Conservation (phyloP, 257 asterid genomes). For the Scutellaria baicalensis region DNA sequence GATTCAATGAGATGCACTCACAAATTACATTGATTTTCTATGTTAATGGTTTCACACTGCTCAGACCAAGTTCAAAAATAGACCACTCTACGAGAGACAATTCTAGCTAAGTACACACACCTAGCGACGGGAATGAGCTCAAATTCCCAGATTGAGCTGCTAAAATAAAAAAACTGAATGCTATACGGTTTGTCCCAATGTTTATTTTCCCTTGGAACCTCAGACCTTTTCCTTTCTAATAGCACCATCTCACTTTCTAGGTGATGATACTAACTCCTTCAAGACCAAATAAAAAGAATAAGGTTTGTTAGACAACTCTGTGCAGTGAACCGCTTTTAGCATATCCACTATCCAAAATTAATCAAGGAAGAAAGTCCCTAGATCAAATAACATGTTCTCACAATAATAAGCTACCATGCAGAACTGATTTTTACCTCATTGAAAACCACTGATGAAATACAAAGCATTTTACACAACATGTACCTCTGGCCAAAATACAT, state of each 20-base stretch:
- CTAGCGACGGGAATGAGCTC: not conserved
- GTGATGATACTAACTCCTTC: not conserved
- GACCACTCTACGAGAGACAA: not conserved
- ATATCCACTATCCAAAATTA: not conserved
- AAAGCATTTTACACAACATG: not conserved
- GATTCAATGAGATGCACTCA: not conserved
- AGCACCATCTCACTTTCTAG: not conserved
- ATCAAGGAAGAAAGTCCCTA: not conserved
- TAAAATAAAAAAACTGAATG: not conserved
- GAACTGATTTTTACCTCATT: not conserved
- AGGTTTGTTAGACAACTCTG: not conserved
- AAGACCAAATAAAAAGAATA: not conserved
- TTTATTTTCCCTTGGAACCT: not conserved
- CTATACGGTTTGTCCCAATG: not conserved
- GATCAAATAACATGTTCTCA: not conserved
- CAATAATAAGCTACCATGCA: not conserved
- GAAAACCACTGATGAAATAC: not conserved
- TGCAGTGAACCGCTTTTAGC: not conserved
- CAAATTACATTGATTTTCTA: not conserved
- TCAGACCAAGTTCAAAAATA: not conserved
- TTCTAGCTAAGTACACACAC: not conserved
- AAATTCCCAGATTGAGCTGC: not conserved
- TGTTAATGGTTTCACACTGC: not conserved
- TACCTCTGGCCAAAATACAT: constrained; percentile 96
- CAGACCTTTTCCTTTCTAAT: not conserved